Evolutionary conservation across 2,329 filamentous ascomycete genomes (phyloP), one percentile per base, ranked within the genome.

Genomic region (Ceratocystis harringtonii): DNA sequence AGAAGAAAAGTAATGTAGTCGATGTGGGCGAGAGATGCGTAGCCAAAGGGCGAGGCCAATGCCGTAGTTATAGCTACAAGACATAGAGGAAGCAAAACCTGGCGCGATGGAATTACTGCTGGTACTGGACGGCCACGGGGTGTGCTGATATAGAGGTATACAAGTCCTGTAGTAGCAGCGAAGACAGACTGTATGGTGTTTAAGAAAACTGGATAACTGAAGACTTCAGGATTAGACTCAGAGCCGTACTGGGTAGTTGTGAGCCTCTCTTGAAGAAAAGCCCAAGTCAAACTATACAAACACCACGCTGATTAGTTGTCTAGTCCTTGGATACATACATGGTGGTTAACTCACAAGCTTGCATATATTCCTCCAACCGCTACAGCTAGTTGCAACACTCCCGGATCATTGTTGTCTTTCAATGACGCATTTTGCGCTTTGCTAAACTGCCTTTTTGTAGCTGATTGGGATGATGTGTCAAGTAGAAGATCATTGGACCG

Each of bases 1-100:
- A 99, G 87, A 70, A 96, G 89, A 77, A 95, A 97, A 36, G 94
- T 96, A 72, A 97, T 90, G 77, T 97, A 97, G 82, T 97, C 94
- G 76, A 97, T 91, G 75, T 97, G 91, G 45, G 88, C 86, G 62
- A 97, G 85, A 67, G 86, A 88, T 62, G 94, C 92, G 76, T 97
- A 97, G 70, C 92, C 94, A 72, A 96, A 96, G 2, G 92, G 92
- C n/a, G 88, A 91, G 48, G 92, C 91, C 63, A 97, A 87, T 3
- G 90, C 91, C 71, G 85, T 88, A 3, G 91, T 96, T 65, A 96
- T 76, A 70, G 91, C 90, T 67, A 99, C 90, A 67, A 97, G 84
- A 68, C 90, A 75, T 58, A 99, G 81, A 5, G 92, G 91, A 48
- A 82, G 76, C 66, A 96, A 76, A 72, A 96, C 95, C 64, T 80